Evolutionary conservation across 1,284 basidiomycete genomes (phyloP).

Genomic region (Malassezia sympodialis): DNA sequence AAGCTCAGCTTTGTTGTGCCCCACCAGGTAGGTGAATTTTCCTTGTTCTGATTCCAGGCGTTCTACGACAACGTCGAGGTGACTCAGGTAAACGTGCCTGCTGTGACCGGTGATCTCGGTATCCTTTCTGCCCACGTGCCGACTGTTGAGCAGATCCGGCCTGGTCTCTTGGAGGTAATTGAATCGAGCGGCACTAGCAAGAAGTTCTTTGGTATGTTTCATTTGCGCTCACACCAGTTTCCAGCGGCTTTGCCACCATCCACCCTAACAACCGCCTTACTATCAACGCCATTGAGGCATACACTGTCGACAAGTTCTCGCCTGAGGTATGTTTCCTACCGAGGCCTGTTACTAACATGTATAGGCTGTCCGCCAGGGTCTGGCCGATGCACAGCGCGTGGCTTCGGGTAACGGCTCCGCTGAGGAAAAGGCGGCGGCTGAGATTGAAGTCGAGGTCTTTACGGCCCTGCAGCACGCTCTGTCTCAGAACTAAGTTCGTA

Average conservation of each 20-base stretch:
- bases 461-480: slow-evolving; percentile 84
- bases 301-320: slow-evolving; percentile 81
- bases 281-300: slow-evolving; percentile 93
- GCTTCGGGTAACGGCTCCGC: slow-evolving; percentile 73
- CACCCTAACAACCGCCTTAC: slow-evolving; percentile 95
- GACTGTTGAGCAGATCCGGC: slow-evolving; percentile 44
- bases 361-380: slow-evolving; percentile 71
- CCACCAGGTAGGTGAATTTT: slow-evolving; percentile 20
- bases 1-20: slow-evolving; percentile 43
- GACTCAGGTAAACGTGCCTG: slow-evolving; percentile 42
- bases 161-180: slow-evolving; percentile 46
- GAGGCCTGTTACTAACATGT: background rate
- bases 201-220: slow-evolving; percentile 37
- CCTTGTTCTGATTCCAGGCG: slow-evolving; percentile 19
- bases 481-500: slow-evolving; percentile 26
- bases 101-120: slow-evolving; percentile 45
- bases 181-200: slow-evolving; percentile 41
- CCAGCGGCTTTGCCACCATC: slow-evolving; percentile 92
- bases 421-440: slow-evolving; percentile 84
- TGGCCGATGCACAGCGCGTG: slow-evolving; percentile 79
- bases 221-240: slow-evolving; percentile 56
- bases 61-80: slow-evolving; percentile 37
- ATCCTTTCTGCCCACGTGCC: slow-evolving; percentile 47
- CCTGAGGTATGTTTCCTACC: slow-evolving; percentile 51
- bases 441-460: slow-evolving; percentile 90